Percentiles rank a stretch among this genome's conserved stretches.
Evolutionary conservation across 129 eudicot genomes (phyloP).

Genomic region (Escallonia rubra): DNA sequence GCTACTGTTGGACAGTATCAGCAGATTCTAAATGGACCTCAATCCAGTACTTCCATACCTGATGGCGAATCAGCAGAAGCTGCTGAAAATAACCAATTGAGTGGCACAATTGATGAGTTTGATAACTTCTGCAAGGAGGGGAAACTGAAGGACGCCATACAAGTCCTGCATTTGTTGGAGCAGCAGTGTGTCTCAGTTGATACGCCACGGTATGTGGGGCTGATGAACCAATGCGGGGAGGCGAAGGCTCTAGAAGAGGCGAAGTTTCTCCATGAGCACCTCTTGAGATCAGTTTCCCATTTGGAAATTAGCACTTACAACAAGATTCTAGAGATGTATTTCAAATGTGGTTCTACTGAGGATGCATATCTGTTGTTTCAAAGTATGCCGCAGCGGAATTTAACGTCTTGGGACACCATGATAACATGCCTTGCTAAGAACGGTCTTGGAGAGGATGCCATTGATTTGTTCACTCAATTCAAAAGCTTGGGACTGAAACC

Average conservation of each 20-base stretch:
- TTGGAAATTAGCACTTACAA: conserved; percentile 16
- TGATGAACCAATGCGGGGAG: conserved; percentile 55
- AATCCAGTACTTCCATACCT: background rate
- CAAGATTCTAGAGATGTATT: conserved; percentile 30
- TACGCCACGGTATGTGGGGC: conserved; percentile 20
- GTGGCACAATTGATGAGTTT: conserved; percentile 37
- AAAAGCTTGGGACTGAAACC: conserved; percentile 28
- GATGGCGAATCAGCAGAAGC: conserved; percentile 20
- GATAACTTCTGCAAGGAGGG: conserved; percentile 37
- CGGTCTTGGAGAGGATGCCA: conserved; percentile 37
- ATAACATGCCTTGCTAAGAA: conserved; percentile 30
- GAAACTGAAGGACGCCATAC: conserved; percentile 46
- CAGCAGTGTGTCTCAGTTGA: conserved; percentile 23
- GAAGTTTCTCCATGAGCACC: conserved; percentile 25
- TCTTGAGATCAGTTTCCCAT: conserved; percentile 16
- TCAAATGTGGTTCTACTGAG: conserved; percentile 27
- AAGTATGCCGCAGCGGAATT: conserved; percentile 25
- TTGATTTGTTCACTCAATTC: conserved; percentile 27
- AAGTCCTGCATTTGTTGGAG: conserved; percentile 33
- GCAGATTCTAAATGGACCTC: conserved; percentile 9
- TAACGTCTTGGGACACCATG: conserved; percentile 42
- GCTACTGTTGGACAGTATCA: conserved; percentile 9
- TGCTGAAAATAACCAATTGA: conserved; percentile 7
- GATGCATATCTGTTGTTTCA: conserved; percentile 25
- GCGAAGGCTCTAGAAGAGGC: conserved; percentile 42